Evolutionary conservation across 1,284 basidiomycete species (phyloP).

Genomic region (Boletellus dicymbophilus): DNA sequence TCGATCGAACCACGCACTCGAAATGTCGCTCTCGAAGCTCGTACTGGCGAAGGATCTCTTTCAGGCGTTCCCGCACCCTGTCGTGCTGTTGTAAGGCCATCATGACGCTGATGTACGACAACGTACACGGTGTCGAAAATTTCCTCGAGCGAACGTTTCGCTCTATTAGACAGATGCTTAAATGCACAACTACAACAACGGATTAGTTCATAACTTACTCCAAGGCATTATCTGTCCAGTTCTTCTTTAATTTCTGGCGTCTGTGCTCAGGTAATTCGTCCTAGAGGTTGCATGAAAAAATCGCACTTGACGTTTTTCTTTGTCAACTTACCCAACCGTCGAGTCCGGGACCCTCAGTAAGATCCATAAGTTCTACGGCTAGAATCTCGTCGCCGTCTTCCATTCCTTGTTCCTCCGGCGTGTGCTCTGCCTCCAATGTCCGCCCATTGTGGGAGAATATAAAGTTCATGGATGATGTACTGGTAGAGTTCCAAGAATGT

Average conservation of each 20-base stretch:
- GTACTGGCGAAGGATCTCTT: slow-evolving; percentile 81
- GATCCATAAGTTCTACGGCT: slow-evolving; percentile 84
- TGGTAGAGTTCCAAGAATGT: slow-evolving; percentile 32
- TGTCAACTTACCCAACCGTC: slow-evolving; percentile 59
- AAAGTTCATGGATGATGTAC: slow-evolving; percentile 59
- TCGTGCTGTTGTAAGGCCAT: slow-evolving; percentile 9
- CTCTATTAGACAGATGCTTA: slow-evolving; percentile 45
- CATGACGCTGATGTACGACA: not conserved
- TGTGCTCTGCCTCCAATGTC: slow-evolving; percentile 71
- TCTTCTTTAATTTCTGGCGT: slow-evolving; percentile 70
- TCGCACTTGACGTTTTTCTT: not conserved
- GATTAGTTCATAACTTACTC: slow-evolving; percentile 52
- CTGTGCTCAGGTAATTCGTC: slow-evolving; percentile 62
- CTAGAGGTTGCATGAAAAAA: slow-evolving; percentile 36
- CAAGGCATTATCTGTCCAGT: slow-evolving; percentile 70
- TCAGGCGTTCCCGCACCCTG: slow-evolving; percentile 79
- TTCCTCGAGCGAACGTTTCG: slow-evolving; percentile 69
- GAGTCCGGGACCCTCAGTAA: slow-evolving; percentile 64
- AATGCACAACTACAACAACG: not conserved
- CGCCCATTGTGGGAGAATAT: slow-evolving; percentile 80
- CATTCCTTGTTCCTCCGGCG: slow-evolving; percentile 82
- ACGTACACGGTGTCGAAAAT: slow-evolving; percentile 81
- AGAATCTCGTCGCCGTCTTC: slow-evolving; percentile 84
- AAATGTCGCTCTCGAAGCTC: slow-evolving; percentile 86
- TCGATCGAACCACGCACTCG: slow-evolving; percentile 84